These are phyloP conservation scores for Populus trichocarpa DNA, from an alignment of 441 rosid genomes.

Conservation along the genomic window DNA sequence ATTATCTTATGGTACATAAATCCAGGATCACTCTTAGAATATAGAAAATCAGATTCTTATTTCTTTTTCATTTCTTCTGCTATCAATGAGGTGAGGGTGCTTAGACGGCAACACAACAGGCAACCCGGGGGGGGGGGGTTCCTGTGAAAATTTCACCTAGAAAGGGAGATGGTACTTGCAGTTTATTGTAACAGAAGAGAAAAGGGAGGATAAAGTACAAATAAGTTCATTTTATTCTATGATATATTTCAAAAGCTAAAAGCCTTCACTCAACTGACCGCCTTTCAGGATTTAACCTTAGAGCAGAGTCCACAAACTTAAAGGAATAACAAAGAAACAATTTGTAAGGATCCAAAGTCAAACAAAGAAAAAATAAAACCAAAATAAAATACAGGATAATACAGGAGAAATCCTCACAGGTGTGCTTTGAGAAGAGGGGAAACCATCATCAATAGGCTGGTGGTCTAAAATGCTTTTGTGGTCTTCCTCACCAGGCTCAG, in stretches of 20 bases:
- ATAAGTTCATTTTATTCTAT: not conserved
- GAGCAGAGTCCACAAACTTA: not conserved
- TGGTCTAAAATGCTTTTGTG: slow-evolving; percentile 36
- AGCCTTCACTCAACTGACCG: not conserved
- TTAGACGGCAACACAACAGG: not conserved
- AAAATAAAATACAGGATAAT: slow-evolving; percentile 10
- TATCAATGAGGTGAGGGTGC: not conserved
- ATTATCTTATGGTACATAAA: not conserved
- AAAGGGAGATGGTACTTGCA: not conserved
- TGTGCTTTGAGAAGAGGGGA: slow-evolving; percentile 49
- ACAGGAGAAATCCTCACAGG: slow-evolving; percentile 59
- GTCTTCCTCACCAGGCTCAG: slow-evolving; percentile 40
- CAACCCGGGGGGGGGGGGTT: no score
- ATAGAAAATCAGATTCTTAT: not conserved
- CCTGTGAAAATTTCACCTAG: not conserved
- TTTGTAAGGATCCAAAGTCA: not conserved
- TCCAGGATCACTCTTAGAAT: not conserved
- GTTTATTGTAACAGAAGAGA: not conserved
- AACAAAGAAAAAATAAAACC: not conserved
- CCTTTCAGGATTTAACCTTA: not conserved
- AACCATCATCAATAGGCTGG: slow-evolving; percentile 41
- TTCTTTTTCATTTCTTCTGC: not conserved
- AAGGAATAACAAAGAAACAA: not conserved
- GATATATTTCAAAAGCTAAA: not conserved
- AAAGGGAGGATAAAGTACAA: not conserved